Conservation (phyloP, 371 early-diverging fungal genomes). For the Thermomucor indicae-seudaticae region DNA sequence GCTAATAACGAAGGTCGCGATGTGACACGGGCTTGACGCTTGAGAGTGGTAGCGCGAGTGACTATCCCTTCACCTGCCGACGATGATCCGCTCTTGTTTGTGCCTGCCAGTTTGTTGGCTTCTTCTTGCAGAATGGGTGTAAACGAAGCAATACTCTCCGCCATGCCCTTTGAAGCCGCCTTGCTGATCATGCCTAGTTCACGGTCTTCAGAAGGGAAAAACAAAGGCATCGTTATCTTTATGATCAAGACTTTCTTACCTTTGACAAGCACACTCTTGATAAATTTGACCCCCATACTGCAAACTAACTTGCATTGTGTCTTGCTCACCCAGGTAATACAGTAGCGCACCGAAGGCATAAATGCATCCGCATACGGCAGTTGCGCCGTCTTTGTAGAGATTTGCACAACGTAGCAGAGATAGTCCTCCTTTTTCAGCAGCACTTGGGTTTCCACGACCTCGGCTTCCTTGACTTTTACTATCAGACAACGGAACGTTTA, state of each 20-base stretch:
- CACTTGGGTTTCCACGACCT: slow-evolving; percentile 52
- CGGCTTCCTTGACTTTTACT: slow-evolving; percentile 57
- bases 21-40: neutral
- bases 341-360: slow-evolving; percentile 52
- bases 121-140: slow-evolving; percentile 27
- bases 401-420: slow-evolving; percentile 40
- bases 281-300: slow-evolving; percentile 50
- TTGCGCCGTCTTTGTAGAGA: slow-evolving; percentile 41
- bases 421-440: slow-evolving; percentile 53
- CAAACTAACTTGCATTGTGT: slow-evolving; percentile 44
- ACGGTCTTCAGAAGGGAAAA: no score
- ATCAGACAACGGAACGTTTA: no score
- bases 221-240: neutral
- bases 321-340: slow-evolving; percentile 49
- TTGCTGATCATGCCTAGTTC: slow-evolving; percentile 39
- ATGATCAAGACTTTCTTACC: slow-evolving; percentile 13
- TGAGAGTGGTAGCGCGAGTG: neutral
- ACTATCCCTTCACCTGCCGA: neutral
- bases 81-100: neutral
- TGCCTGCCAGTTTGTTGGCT: slow-evolving; percentile 1
- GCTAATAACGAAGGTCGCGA: no score
- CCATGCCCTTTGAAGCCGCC: slow-evolving; percentile 42
- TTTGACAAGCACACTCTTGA: slow-evolving; percentile 54
- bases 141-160: slow-evolving; percentile 26
- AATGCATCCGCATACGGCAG: slow-evolving; percentile 62